Conservation (phyloP, 768 basidiomycete genomes). For the Filobasidium wieringae region DNA sequence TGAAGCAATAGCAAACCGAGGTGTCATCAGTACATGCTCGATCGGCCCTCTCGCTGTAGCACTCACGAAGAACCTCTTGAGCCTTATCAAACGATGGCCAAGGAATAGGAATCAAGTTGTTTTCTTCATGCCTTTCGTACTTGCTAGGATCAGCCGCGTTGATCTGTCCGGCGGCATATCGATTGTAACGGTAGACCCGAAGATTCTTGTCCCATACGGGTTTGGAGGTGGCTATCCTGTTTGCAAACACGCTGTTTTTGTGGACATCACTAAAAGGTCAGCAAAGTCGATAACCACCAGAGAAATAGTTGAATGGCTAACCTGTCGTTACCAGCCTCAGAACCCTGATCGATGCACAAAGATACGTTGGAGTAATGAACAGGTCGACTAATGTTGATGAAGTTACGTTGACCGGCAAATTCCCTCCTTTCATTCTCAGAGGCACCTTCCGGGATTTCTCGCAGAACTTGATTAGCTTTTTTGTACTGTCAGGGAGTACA, state of each 20-base stretch:
- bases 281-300: too few species aligned
- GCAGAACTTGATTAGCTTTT: slow-evolving; percentile 17
- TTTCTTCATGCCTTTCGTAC: slow-evolving; percentile 12
- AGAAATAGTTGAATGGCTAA: background rate
- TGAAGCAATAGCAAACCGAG: background rate
- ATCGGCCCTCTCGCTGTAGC: background rate
- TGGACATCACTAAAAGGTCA: too few species aligned
- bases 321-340: slow-evolving; percentile 3
- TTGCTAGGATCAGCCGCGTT: slow-evolving; percentile 7
- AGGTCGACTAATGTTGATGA: slow-evolving; percentile 20
- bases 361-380: slow-evolving; percentile 37
- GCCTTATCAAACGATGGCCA: slow-evolving; percentile 21
- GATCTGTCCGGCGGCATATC: slow-evolving; percentile 26
- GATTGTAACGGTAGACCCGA: slow-evolving; percentile 21
- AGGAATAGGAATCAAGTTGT: slow-evolving; percentile 18
- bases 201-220: slow-evolving; percentile 22
- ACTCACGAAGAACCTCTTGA: slow-evolving; percentile 3
- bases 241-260: slow-evolving; percentile 22
- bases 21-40: background rate
- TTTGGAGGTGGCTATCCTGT: slow-evolving; percentile 23
- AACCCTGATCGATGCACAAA: slow-evolving; percentile 23
- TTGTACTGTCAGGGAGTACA: slow-evolving; percentile 28
- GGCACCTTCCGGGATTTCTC: slow-evolving; percentile 9
- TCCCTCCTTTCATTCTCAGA: slow-evolving; percentile 15
- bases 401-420: slow-evolving; percentile 19